Base-by-base conservation (phyloP, 768 basidiomycete genomes). In the Termitomyces sp. region DNA sequence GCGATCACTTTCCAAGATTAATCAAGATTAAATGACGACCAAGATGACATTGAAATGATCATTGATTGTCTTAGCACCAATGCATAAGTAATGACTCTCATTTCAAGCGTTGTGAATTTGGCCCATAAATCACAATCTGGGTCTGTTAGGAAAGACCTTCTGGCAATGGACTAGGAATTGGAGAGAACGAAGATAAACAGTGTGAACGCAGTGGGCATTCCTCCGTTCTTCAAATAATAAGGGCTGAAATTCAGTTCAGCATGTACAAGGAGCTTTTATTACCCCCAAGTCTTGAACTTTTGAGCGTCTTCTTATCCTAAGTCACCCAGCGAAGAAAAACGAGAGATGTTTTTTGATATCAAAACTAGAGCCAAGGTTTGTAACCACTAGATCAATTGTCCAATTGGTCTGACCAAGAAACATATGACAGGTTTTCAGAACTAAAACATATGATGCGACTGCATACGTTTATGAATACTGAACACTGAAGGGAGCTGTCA, bases 401-500 rank as follows among this genome's bases (percentile, higher is more conserved):
- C 16, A 26, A 46, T 46, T 28, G 16, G 26, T 46, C 10, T 28
- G 46, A 28, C 26, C 46, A 28, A 28, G 14, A 47, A 28, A 2
- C 10, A 50, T 20, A 33, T 20, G 13, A 26, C 14, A 16, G 8
- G 33, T 26, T 36, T 35, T 35, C 20, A 23, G 20, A 32, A 50
- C 28, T 18, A 8, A 2, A 30, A 32, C 32, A 33, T 23, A 13
- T n/a, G 18, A 20, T 1, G 14, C 8, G 2, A 26, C 26, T 43
- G 20, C 30, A 55, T 43, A 55, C 3, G 32, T 43, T 44, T 44
- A 41, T 16, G 44, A 26, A 30, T 60, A 63, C 43, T 61, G 51
- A 61, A 81, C 64, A 30, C 67, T 69, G 49, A 82, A 77, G 6
- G 64, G 70, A 12, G 59, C 14, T 10, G 63, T 70, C 59, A 83